Evolutionary conservation across 192 early-diverging fungal species (phyloP).

Genomic region (Podochytrium sp.): DNA sequence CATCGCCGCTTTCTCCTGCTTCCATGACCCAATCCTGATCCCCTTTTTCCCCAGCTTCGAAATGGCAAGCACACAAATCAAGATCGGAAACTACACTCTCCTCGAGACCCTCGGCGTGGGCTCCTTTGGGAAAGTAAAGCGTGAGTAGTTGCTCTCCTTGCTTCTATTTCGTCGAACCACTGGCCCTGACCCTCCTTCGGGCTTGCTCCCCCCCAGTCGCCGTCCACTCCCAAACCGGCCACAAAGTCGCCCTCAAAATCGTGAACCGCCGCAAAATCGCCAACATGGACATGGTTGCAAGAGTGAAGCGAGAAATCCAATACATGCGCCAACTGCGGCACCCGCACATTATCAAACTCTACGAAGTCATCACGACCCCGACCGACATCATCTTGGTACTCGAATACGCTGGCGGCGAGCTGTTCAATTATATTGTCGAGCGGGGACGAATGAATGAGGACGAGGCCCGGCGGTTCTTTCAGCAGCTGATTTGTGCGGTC

Average conservation of each 20-base stretch:
- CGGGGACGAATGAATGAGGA: conserved; percentile 64
- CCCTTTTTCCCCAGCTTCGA: background rate
- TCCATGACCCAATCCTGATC: background rate
- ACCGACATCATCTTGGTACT: conserved; percentile 98
- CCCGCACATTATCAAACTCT: conserved; percentile 98
- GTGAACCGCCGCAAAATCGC: conserved; percentile 91
- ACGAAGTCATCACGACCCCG: conserved; percentile 96
- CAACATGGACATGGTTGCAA: conserved; percentile 92
- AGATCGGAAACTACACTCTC: conserved; percentile 88
- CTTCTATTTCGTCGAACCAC: no score
- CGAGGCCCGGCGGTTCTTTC: conserved; percentile 56
- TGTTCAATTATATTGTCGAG: conserved; percentile 95
- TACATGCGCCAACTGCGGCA: conserved; percentile 93
- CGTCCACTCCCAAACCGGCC: conserved; percentile 91
- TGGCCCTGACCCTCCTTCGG: background rate
- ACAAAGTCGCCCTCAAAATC: conserved; percentile 96
- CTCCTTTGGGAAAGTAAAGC: conserved; percentile 98
- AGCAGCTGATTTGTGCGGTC: conserved; percentile 61
- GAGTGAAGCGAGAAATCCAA: conserved; percentile 95
- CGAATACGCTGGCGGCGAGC: conserved; percentile 93
- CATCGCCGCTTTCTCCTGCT: background rate
- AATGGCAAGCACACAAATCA: conserved; percentile 54
- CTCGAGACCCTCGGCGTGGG: conserved; percentile 96
- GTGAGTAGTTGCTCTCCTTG: conserved; percentile 67
- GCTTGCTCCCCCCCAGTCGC: conserved; percentile 68